Percentiles rank a stretch among this genome's conserved stretches.
Conservation (phyloP, 352 stramenopile genomes). For the Phytopythium litorale region DNA sequence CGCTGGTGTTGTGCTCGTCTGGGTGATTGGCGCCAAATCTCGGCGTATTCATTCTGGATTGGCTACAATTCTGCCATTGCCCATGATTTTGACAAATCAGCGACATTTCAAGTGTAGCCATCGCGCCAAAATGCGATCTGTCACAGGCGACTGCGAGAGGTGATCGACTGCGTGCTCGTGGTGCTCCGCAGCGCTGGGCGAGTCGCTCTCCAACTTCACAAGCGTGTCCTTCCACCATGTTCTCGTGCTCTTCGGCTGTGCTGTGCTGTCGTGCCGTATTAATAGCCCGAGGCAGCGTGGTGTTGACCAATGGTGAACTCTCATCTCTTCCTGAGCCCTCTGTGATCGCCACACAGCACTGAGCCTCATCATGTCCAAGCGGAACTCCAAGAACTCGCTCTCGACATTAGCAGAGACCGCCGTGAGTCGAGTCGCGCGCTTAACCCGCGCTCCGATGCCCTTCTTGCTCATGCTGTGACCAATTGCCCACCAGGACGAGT, state of each 20-base stretch:
- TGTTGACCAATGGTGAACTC: no score
- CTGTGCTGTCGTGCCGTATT: not conserved
- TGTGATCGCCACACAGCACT: not conserved
- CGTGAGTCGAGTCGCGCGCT: conserved; percentile 7
- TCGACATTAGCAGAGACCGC: conserved; percentile 38
- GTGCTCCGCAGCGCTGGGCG: no score
- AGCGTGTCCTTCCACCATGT: no score
- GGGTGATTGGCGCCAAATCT: not conserved
- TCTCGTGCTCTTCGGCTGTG: not conserved
- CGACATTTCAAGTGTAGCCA: no score
- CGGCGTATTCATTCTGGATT: no score
- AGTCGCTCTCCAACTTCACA: not conserved
- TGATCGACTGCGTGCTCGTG: no score
- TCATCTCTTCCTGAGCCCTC: no score
- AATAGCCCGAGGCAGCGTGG: no score
- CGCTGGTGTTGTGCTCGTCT: not conserved
- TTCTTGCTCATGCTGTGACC: not conserved
- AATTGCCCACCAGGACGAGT: conserved; percentile 32
- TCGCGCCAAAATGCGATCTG: no score
- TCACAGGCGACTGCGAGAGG: no score
- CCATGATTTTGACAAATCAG: no score
- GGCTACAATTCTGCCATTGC: no score
- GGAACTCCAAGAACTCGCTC: conserved; percentile 10
- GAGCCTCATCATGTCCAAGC: conserved; percentile 7
- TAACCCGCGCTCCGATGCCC: not conserved